Base-by-base conservation (phyloP, 169 alveolate species). In the Toxoplasma gondii region DNA sequence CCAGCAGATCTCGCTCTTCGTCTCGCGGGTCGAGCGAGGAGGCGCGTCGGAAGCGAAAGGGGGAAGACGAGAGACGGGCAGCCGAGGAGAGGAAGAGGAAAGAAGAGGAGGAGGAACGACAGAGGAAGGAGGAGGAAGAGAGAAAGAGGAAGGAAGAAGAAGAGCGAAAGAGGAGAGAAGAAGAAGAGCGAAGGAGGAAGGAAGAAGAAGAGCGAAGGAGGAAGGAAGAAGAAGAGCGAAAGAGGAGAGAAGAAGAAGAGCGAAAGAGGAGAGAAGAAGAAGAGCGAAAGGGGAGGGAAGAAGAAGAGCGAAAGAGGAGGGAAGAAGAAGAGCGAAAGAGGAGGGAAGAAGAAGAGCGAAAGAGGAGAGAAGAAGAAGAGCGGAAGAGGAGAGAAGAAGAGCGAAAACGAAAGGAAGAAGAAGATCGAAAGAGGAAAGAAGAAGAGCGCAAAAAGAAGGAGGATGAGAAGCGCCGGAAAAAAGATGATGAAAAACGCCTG, bases 21-120 rank as follows among this genome's bases (percentile, higher is more conserved):
- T 78, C 86, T 29, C 86, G 44, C n/a, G 49, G 43, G 39, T 78
- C 86, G 22, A 10, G 7, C 12, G 86, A 19, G 43, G 45, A 78
- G 44, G 45, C 58, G 90, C 10, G 45, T 17, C 44, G 69, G 38
- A 43, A 9, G 41, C 38, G 67, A 22, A 36, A 82, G 69, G 41
- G 29, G 67, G 90, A 38, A 41, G 64, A 27, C 54, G 69, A 31
- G 43, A n/a, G 2, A n/a, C 5, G 43, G n/a, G 84, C 84, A 1
- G 84, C 84, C 39, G 69, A 82, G 39, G 69, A 82, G 19, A 82
- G 90, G 36, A 39, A 44, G 41, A 82, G 69, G 36, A 39, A 67
- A 44, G 69, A 44, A 41, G 90, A 44, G 64, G 90, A 82, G 41
- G 69, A 39, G 29, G 36, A 41, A 36, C 69, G 29, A 64, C 58